These are phyloP conservation scores for Malus hybrid DNA, from an alignment of 331 rosid species.

Conservation along the genomic window DNA sequence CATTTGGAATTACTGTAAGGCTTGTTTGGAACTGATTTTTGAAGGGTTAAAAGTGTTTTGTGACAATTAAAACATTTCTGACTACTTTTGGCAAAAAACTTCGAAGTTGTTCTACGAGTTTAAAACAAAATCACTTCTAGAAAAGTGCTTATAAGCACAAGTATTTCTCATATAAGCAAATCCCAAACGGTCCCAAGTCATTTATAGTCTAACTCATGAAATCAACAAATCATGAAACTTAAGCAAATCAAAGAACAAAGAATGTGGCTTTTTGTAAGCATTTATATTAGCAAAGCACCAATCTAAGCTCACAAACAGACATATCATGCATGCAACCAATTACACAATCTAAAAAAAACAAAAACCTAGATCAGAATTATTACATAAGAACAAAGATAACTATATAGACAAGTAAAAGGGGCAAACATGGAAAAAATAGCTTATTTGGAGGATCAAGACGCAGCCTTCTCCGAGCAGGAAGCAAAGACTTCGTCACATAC, in stretches of 20 bases:
- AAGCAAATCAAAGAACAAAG: slow-evolving; percentile 1
- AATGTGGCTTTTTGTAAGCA: not conserved
- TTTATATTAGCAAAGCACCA: not conserved
- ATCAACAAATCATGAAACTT: not conserved
- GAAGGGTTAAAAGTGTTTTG: not conserved
- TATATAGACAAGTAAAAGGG: not conserved
- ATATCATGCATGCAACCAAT: slow-evolving; percentile 4
- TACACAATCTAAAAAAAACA: not conserved
- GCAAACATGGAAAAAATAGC: slow-evolving; percentile 85
- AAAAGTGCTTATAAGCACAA: not conserved
- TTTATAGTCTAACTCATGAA: not conserved
- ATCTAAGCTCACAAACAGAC: not conserved
- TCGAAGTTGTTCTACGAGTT: not conserved
- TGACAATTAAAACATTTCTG: not conserved
- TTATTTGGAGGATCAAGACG: slow-evolving; percentile 95
- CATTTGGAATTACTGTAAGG: not conserved
- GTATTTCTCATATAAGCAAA: not conserved
- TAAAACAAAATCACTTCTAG: not conserved
- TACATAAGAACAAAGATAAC: not conserved
- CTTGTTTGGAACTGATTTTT: not conserved
- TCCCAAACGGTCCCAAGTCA: not conserved
- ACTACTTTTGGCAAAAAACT: not conserved
- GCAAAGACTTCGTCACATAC: slow-evolving; percentile 69
- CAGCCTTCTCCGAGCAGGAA: slow-evolving; percentile 77
- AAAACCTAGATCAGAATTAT: not conserved